phyloP scores from a whole-genome alignment of 2,329 filamentous ascomycete genomes.

The Drechslerella coelobrocha region DNA sequence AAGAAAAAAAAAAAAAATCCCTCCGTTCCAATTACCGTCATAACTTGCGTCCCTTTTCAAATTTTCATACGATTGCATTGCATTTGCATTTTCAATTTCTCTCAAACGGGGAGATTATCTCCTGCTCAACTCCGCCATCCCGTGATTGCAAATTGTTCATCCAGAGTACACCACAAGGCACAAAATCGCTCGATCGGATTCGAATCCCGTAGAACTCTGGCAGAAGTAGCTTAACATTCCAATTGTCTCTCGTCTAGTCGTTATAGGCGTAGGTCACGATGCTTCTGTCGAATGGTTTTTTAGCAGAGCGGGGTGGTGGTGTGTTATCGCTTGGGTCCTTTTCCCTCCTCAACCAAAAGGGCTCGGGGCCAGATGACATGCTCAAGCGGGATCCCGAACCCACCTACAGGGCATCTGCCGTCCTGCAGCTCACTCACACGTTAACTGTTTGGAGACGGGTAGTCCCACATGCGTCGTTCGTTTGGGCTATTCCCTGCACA shows the following conservation, averaged over 20 bases:
- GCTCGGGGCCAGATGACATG: constrained; percentile 44
- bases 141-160: constrained; percentile 43
- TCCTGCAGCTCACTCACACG: constrained; percentile 38
- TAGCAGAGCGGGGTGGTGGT: background rate
- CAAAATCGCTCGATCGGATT: constrained; percentile 16
- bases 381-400: constrained; percentile 46
- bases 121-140: constrained; percentile 37
- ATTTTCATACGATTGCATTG: background rate
- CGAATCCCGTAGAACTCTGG: background rate
- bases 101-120: background rate
- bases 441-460: constrained; percentile 39
- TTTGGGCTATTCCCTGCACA: constrained; percentile 5
- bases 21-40: background rate
- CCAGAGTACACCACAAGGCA: constrained; percentile 27
- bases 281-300: constrained; percentile 19
- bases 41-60: background rate
- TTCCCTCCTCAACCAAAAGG: background rate
- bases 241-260: constrained; percentile 46
- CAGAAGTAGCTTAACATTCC: constrained; percentile 4
- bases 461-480: constrained; percentile 18
- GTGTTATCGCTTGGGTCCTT: background rate
- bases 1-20: too few species aligned
- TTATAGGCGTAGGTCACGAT: constrained; percentile 34
- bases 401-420: constrained; percentile 41
- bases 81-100: background rate